Percentiles rank a stretch among this genome's conserved stretches.
Evolutionary conservation across 1,139 yeast species (phyloP).

Genomic region (Kodamaea arcana): DNA sequence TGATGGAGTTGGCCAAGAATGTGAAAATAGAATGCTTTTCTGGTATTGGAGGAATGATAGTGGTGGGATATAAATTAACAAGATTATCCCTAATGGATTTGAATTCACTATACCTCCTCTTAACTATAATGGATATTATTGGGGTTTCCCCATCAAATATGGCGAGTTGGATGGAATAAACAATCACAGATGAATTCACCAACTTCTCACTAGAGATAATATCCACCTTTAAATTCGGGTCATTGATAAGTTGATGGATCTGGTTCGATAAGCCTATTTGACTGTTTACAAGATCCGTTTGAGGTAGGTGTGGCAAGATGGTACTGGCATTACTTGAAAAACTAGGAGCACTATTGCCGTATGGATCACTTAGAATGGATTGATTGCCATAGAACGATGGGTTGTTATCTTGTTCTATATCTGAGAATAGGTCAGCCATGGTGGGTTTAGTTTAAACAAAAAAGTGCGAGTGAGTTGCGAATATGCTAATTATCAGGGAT

Average conservation of each 20-base stretch:
- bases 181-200: slow-evolving; percentile 37
- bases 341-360: slow-evolving; percentile 13
- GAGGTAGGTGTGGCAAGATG: slow-evolving; percentile 2
- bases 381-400: slow-evolving; percentile 42
- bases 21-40: slow-evolving; percentile 51
- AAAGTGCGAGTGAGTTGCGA: too few relatives aligned
- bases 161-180: slow-evolving; percentile 34
- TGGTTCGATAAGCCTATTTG: slow-evolving; percentile 39
- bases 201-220: slow-evolving; percentile 36
- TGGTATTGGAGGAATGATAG: slow-evolving; percentile 54
- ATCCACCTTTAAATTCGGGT: slow-evolving; percentile 26
- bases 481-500: too few relatives aligned
- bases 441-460: too few relatives aligned
- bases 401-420: slow-evolving; percentile 47
- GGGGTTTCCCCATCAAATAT: slow-evolving; percentile 8
- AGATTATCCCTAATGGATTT: slow-evolving; percentile 46
- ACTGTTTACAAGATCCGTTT: slow-evolving; percentile 23
- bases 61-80: slow-evolving; percentile 45
- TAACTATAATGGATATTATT: slow-evolving; percentile 29
- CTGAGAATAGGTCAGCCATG: slow-evolving; percentile 24
- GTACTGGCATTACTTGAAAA: neutral
- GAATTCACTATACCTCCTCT: slow-evolving; percentile 54
- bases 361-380: slow-evolving; percentile 26
- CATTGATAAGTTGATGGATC: slow-evolving; percentile 27
- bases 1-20: slow-evolving; percentile 38